Conservation (phyloP, 257 asterid genomes). For the Nicotiana tabacum region DNA sequence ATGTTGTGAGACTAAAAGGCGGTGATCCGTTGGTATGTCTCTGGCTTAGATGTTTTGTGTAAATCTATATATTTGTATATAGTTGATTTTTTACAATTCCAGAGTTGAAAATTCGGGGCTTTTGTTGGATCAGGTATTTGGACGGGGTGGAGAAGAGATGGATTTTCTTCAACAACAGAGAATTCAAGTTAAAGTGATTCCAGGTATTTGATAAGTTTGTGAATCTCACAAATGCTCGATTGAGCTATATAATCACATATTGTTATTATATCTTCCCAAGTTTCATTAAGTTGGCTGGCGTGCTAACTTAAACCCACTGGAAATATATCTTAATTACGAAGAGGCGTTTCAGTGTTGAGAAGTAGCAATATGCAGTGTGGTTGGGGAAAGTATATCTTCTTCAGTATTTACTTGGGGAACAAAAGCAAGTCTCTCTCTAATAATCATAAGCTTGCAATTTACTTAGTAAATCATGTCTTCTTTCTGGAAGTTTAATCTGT, state of each 20-base stretch:
- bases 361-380: neutral
- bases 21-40: slow-evolving; percentile 90
- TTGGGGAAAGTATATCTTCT: neutral
- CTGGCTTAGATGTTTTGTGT: neutral
- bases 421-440: neutral
- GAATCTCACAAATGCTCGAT: neutral
- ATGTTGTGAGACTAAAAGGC: slow-evolving; percentile 95
- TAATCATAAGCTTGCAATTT: neutral
- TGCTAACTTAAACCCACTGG: neutral
- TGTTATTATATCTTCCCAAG: neutral
- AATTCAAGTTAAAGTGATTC: slow-evolving; percentile 78
- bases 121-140: slow-evolving; percentile 65
- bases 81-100: neutral
- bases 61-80: neutral
- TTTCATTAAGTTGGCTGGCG: neutral
- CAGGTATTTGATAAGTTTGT: slow-evolving; percentile 45
- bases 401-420: neutral
- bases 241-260: neutral
- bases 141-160: slow-evolving; percentile 99
- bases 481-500: neutral
- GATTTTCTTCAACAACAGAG: slow-evolving; percentile 90
- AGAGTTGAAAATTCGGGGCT: neutral
- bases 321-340: neutral
- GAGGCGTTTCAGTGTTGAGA: neutral
- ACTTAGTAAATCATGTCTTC: neutral